These are phyloP conservation scores for Dactylellina leptospora DNA, from an alignment of 2,329 filamentous ascomycete genomes.

Conservation along the genomic window DNA sequence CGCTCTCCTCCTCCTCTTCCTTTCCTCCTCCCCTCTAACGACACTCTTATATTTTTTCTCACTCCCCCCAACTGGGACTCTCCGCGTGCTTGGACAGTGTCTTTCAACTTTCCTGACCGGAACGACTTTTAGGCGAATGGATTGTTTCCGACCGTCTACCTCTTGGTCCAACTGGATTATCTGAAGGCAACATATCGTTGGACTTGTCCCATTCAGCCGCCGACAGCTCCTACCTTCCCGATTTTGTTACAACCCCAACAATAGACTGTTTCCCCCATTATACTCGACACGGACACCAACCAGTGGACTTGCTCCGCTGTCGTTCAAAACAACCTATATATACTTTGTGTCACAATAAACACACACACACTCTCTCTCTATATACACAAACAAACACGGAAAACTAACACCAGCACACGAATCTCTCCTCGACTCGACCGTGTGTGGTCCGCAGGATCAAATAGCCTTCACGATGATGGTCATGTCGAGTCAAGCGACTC, in stretches of 20 bases:
- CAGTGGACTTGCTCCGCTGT: slow-evolving; percentile 4
- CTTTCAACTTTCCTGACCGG: slow-evolving; percentile 25
- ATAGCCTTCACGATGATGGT: slow-evolving; percentile 48
- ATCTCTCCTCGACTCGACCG: no score
- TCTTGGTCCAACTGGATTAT: slow-evolving; percentile 33
- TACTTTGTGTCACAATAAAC: slow-evolving; percentile 8
- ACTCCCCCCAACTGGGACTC: slow-evolving; percentile 17
- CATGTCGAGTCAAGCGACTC: slow-evolving; percentile 50
- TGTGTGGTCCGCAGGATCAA: slow-evolving; percentile 35
- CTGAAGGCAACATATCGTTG: slow-evolving; percentile 40
- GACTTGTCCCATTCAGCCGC: slow-evolving; percentile 17
- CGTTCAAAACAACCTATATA: slow-evolving; percentile 16
- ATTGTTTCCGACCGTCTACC: slow-evolving; percentile 43
- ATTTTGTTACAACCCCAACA: not conserved
- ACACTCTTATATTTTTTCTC: slow-evolving; percentile 26
- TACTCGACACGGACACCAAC: not conserved
- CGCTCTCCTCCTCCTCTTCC: not conserved
- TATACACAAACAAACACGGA: no score
- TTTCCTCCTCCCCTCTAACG: slow-evolving; percentile 8
- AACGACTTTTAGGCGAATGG: slow-evolving; percentile 47
- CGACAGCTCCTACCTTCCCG: slow-evolving; percentile 13
- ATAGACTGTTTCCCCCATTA: not conserved
- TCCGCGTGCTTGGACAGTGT: slow-evolving; percentile 10
- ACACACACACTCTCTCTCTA: no score
- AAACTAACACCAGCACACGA: no score